Percentiles rank a stretch among this genome's conserved stretches.
Conservation (phyloP, 192 early-diverging fungal genomes). For the Linderina pennispora region DNA sequence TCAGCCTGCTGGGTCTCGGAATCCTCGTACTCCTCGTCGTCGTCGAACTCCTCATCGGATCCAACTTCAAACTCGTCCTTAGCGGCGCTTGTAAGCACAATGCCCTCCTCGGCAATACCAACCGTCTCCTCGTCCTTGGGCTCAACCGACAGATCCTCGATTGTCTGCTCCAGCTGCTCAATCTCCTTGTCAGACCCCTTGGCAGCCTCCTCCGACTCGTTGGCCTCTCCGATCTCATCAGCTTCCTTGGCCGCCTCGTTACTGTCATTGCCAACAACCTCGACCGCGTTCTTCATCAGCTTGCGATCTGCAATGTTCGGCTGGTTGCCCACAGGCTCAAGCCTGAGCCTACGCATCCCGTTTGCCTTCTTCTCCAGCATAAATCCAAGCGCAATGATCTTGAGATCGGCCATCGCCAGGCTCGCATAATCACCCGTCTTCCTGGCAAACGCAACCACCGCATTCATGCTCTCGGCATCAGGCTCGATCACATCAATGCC, state of each 20-base stretch:
- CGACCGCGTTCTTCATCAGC: conserved; percentile 11
- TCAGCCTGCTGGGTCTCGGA: conserved; percentile 4
- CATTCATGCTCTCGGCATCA: conserved; percentile 30
- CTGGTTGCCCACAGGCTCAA: conserved; percentile 49
- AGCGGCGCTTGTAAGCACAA: conserved; percentile 5
- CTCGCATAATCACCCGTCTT: conserved; percentile 86
- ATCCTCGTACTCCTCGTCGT: conserved; percentile 4
- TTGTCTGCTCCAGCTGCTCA: neutral
- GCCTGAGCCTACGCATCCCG: conserved; percentile 62
- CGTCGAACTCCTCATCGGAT: conserved; percentile 7
- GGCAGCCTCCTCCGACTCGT: neutral
- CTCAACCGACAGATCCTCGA: conserved; percentile 7
- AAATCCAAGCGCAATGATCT: conserved; percentile 82
- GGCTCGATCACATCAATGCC: conserved; percentile 21
- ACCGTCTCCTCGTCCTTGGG: neutral
- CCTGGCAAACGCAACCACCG: conserved; percentile 79
- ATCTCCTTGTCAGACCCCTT: no score
- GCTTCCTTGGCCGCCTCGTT: neutral
- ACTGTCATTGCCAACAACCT: conserved; percentile 1
- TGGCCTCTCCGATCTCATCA: neutral
- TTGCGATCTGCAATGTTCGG: conserved; percentile 28
- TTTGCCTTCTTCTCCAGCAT: conserved; percentile 78
- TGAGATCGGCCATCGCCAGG: conserved; percentile 78
- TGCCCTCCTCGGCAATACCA: neutral
- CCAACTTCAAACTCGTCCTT: conserved; percentile 11